Percentiles rank a stretch among this genome's conserved stretches.
These are phyloP conservation scores for Citrus sp. DNA, from an alignment of 345 rosid genomes.

Conservation along the genomic window DNA sequence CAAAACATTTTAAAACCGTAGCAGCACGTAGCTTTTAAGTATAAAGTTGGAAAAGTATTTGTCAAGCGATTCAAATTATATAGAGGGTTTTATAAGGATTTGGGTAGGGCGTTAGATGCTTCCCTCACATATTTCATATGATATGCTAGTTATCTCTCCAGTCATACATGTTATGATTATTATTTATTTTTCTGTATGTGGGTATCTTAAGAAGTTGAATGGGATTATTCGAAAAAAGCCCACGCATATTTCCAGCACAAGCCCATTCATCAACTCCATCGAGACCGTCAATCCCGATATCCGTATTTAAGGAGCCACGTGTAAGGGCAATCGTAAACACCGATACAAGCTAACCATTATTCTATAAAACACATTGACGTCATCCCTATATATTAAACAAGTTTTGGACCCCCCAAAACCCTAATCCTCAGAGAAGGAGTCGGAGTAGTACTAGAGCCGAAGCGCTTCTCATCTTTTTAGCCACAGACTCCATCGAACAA, in stretches of 20 bases:
- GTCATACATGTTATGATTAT: neutral
- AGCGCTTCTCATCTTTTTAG: neutral
- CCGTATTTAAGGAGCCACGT: neutral
- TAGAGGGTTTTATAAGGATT: too few relatives aligned
- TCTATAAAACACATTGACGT: neutral
- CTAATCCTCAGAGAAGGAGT: neutral
- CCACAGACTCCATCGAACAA: constrained; percentile 2
- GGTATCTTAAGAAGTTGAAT: too few relatives aligned
- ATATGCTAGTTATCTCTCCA: too few relatives aligned
- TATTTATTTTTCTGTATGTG: neutral
- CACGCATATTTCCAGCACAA: neutral
- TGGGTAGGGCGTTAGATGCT: too few relatives aligned
- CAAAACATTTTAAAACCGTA: too few relatives aligned
- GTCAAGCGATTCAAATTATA: too few relatives aligned
- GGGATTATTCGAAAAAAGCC: neutral
- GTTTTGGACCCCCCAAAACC: constrained; percentile 6
- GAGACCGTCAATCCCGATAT: neutral
- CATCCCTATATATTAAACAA: too few relatives aligned
- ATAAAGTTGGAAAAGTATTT: too few relatives aligned
- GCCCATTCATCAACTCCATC: neutral
- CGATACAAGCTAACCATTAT: neutral
- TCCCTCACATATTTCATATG: too few relatives aligned
- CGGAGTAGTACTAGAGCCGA: neutral
- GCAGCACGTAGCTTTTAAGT: too few relatives aligned
- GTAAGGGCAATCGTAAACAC: neutral